These are phyloP conservation scores for Cairneyella variabilis DNA, from an alignment of 495 filamentous ascomycete species.

Conservation along the genomic window DNA sequence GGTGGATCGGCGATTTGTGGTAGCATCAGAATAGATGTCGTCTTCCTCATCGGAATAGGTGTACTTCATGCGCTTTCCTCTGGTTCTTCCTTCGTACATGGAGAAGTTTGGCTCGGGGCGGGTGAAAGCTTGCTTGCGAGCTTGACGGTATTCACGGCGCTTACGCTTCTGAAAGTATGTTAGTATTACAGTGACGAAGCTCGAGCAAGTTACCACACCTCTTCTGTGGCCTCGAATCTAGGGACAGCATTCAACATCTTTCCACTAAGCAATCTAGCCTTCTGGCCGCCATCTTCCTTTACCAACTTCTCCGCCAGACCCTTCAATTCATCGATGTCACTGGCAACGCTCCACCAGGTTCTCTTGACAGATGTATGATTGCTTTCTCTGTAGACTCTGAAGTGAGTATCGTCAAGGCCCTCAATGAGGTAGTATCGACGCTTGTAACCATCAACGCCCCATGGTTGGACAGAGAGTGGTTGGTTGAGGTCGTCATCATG, in stretches of 20 bases:
- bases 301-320: slow-evolving; percentile 68
- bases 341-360: slow-evolving; percentile 91
- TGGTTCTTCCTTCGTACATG: slow-evolving; percentile 91
- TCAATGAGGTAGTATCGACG: slow-evolving; percentile 92
- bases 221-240: slow-evolving; percentile 91
- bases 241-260: slow-evolving; percentile 79
- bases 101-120: slow-evolving; percentile 88
- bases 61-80: slow-evolving; percentile 93
- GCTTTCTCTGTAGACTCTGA: slow-evolving; percentile 92
- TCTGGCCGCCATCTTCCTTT: slow-evolving; percentile 68
- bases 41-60: slow-evolving; percentile 92
- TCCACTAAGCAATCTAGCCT: slow-evolving; percentile 70
- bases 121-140: slow-evolving; percentile 80
- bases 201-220: slow-evolving; percentile 49
- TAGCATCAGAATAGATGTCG: slow-evolving; percentile 65
- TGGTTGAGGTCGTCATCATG: slow-evolving; percentile 93
- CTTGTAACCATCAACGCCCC: slow-evolving; percentile 89
- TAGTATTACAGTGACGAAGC: slow-evolving; percentile 20
- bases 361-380: slow-evolving; percentile 72
- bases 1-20: slow-evolving; percentile 64
- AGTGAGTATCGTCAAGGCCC: slow-evolving; percentile 88
- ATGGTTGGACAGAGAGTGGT: slow-evolving; percentile 87
- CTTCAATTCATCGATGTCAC: slow-evolving; percentile 82
- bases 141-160: slow-evolving; percentile 84
- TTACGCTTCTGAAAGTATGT: slow-evolving; percentile 70